Evolutionary conservation across 257 asterid species (phyloP).

Genomic region (Ocimum tenuiflorum): DNA sequence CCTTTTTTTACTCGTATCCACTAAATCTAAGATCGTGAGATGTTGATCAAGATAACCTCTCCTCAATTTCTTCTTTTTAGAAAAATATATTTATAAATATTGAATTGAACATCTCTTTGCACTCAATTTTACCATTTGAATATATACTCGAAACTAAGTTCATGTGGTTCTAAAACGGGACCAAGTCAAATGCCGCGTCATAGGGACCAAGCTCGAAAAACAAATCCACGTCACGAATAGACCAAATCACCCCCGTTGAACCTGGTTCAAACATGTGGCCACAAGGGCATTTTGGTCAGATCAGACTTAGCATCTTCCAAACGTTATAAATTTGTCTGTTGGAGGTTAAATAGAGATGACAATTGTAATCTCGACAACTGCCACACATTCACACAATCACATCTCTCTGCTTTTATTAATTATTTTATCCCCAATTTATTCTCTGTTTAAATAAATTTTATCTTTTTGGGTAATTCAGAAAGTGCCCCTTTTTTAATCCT

Average conservation of each 20-base stretch:
- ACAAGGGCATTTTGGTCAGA: constrained; percentile 21
- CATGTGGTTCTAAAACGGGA: no score
- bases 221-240: not conserved
- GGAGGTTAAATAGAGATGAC: constrained; percentile 21
- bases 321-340: not conserved
- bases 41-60: no score
- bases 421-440: not conserved
- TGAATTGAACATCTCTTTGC: no score
- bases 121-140: no score
- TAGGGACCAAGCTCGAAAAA: constrained; percentile 4
- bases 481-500: not conserved
- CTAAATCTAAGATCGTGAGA: no score
- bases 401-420: not conserved
- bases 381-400: constrained; percentile 23
- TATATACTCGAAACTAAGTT: no score
- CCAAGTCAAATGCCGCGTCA: constrained; percentile 36
- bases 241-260: constrained; percentile 1
- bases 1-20: no score
- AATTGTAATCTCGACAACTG: constrained; percentile 35
- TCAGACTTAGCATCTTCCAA: not conserved
- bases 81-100: no score
- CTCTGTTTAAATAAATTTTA: not conserved
- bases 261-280: not conserved
- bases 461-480: constrained; percentile 4
- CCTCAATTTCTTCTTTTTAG: no score